Evolutionary conservation across 192 early-diverging fungal species (phyloP).

Genomic region (Backusella westeae): DNA sequence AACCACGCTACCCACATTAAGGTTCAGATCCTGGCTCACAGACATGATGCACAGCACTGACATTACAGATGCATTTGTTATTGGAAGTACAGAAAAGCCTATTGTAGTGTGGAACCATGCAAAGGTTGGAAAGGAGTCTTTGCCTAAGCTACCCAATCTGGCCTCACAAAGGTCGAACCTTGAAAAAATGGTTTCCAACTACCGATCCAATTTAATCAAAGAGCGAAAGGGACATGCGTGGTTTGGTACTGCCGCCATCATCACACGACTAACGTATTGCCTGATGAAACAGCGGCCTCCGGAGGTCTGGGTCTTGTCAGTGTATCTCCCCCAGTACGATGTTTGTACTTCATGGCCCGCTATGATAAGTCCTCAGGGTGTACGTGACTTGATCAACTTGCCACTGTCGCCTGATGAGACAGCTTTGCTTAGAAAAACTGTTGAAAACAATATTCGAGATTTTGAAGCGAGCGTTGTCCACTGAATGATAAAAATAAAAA

Average conservation of each 20-base stretch:
- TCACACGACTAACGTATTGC: neutral
- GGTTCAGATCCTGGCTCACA: neutral
- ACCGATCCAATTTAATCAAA: neutral
- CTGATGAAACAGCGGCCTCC: neutral
- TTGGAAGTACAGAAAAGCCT: neutral
- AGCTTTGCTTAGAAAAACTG: neutral
- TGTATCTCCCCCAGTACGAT: neutral
- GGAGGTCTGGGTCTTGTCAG: neutral
- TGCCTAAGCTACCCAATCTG: neutral
- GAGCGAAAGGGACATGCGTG: slow-evolving; percentile 6
- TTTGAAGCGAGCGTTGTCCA: neutral
- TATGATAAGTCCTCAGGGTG: neutral
- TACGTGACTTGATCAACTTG: neutral
- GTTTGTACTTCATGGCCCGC: slow-evolving; percentile 10
- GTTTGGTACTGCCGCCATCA: neutral
- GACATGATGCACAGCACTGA: neutral
- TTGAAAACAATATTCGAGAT: neutral
- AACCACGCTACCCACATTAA: neutral
- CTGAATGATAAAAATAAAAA: neutral
- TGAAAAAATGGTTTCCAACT: neutral
- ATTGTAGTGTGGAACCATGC: slow-evolving; percentile 5
- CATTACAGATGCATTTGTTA: neutral
- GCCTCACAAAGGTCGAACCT: neutral
- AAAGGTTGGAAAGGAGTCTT: neutral
- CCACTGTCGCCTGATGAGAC: neutral